Conservation (phyloP, 805 yeast genomes). For the Metschnikowia gruessii region DNA sequence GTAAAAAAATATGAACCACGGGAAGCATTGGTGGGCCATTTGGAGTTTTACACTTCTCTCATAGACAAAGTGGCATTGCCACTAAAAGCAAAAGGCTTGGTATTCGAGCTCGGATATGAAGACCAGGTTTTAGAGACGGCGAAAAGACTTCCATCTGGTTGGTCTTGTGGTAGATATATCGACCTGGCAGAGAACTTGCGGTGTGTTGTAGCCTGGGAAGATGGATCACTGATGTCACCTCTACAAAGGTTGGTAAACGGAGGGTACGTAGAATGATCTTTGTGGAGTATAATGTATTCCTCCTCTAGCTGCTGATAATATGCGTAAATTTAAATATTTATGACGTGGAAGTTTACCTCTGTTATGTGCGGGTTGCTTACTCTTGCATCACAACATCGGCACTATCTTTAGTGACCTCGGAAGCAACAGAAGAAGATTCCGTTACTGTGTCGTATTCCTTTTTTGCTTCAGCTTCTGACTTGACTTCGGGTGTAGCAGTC, state of each 20-base stretch:
- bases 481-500: constrained; percentile 9
- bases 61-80: constrained; percentile 42
- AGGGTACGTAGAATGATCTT: not conserved
- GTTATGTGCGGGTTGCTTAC: not conserved
- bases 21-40: constrained; percentile 74
- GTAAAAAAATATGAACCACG: constrained; percentile 74
- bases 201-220: constrained; percentile 63
- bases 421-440: not conserved
- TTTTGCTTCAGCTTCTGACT: not conserved
- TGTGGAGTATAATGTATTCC: too few species aligned
- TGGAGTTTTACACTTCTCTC: constrained; percentile 65
- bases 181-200: constrained; percentile 56
- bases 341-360: not conserved
- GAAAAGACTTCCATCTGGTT: constrained; percentile 26
- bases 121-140: constrained; percentile 51
- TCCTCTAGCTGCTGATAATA: not conserved
- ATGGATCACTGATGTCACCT: constrained; percentile 17
- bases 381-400: constrained; percentile 1
- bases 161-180: constrained; percentile 47
- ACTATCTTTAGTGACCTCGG: not conserved
- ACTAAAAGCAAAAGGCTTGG: constrained; percentile 51
- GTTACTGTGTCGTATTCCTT: not conserved
- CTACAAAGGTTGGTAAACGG: constrained; percentile 5
- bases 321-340: not conserved
- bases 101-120: constrained; percentile 72